Percentiles rank a stretch among this genome's conserved stretches.
phyloP scores from a whole-genome alignment of 2,329 filamentous ascomycete genomes.

The Paecilomyces niveus region DNA sequence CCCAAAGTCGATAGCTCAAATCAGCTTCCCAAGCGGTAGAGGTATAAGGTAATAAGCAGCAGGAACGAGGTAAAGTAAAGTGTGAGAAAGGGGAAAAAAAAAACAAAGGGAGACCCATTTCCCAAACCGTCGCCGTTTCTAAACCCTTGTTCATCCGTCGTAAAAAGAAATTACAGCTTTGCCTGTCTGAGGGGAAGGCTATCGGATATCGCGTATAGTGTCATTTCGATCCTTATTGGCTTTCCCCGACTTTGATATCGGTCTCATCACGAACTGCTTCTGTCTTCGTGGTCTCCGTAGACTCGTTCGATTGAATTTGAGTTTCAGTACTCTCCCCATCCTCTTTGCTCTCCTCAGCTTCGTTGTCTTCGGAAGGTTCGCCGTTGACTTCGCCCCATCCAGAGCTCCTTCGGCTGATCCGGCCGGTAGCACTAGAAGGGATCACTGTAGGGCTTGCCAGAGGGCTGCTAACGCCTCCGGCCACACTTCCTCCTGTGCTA shows the following conservation, averaged over 20 bases:
- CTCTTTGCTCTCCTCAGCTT: slow-evolving; percentile 12
- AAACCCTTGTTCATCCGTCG: not conserved
- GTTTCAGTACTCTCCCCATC: slow-evolving; percentile 26
- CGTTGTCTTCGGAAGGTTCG: slow-evolving; percentile 28
- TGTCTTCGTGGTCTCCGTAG: not conserved
- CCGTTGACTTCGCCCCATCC: slow-evolving; percentile 39
- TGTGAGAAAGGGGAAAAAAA: not conserved
- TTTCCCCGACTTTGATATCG: not conserved
- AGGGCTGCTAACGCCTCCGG: slow-evolving; percentile 52
- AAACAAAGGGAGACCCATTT: not conserved
- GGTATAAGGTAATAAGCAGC: not conserved
- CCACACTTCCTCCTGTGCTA: slow-evolving; percentile 62
- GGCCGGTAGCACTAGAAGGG: slow-evolving; percentile 22
- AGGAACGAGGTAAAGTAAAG: not conserved
- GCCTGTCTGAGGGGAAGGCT: not conserved
- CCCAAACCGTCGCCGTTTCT: not conserved
- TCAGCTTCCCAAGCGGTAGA: not conserved
- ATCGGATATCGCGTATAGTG: not conserved
- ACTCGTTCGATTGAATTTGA: not conserved
- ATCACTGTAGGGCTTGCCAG: slow-evolving; percentile 44
- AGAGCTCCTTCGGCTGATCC: slow-evolving; percentile 37
- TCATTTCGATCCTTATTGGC: not conserved
- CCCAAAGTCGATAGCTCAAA: not conserved
- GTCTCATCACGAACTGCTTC: not conserved
- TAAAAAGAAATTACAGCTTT: not conserved